Conservation (phyloP, 805 yeast genomes). For the Wickerhamiella australiensis region DNA sequence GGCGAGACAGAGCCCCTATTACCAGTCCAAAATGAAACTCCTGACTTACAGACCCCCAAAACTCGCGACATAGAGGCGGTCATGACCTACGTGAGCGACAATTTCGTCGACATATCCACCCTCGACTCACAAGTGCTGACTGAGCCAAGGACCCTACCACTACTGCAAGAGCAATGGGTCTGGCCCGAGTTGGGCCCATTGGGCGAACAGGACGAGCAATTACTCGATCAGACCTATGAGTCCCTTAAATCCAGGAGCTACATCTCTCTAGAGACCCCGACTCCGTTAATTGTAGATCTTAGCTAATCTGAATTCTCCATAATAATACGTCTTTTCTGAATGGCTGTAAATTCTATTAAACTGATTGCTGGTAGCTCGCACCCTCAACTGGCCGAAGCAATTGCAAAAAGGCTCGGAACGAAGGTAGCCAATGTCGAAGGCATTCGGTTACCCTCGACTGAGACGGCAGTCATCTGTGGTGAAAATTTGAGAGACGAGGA, state of each 20-base stretch:
- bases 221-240: slow-evolving; percentile 1
- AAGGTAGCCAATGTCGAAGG: slow-evolving; percentile 43
- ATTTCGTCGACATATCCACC: slow-evolving; percentile 10
- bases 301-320: neutral
- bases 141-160: slow-evolving; percentile 3
- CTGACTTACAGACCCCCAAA: slow-evolving; percentile 5
- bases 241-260: neutral
- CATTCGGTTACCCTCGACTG: slow-evolving; percentile 30
- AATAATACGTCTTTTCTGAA: slow-evolving; percentile 8
- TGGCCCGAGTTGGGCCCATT: slow-evolving; percentile 13
- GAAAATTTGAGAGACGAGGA: slow-evolving; percentile 92
- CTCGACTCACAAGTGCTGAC: slow-evolving; percentile 5
- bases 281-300: slow-evolving; percentile 4
- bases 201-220: slow-evolving; percentile 7
- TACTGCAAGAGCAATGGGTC: slow-evolving; percentile 1
- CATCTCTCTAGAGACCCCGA: neutral
- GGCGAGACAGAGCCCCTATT: slow-evolving; percentile 11
- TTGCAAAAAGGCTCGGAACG: slow-evolving; percentile 54
- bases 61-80: slow-evolving; percentile 9
- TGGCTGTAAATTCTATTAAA: slow-evolving; percentile 42
- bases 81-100: slow-evolving; percentile 6
- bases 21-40: neutral
- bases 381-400: slow-evolving; percentile 64
- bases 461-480: slow-evolving; percentile 38
- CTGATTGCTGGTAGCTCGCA: slow-evolving; percentile 48